A percentile compares a stretch with the other conserved stretches of the same genome.
These are phyloP conservation scores for Crataegus laevigata DNA, from an alignment of 306 rosid species.

Conservation along the genomic window DNA sequence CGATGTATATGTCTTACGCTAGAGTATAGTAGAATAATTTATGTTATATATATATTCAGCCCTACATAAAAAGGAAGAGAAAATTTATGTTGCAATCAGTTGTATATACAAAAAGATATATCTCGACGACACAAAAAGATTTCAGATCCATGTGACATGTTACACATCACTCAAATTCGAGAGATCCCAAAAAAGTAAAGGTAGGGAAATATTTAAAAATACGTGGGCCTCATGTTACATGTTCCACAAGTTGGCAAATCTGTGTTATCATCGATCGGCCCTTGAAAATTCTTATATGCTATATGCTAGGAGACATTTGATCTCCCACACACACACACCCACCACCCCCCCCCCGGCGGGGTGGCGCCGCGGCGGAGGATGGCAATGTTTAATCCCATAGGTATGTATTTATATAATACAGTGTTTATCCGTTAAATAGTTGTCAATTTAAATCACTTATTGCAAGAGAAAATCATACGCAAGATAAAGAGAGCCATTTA, in stretches of 20 bases:
- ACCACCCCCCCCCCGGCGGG: no score
- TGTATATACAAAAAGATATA: neutral
- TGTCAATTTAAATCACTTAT: no score
- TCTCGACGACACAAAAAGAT: neutral
- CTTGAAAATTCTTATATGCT: neutral
- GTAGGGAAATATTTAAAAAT: slow-evolving; percentile 5
- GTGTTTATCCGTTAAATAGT: no score
- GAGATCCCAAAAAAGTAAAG: slow-evolving; percentile 13
- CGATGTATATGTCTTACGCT: neutral
- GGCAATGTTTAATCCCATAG: slow-evolving; percentile 8
- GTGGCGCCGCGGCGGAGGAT: no score
- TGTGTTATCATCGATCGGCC: slow-evolving; percentile 14
- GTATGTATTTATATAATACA: neutral
- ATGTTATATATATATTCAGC: no score
- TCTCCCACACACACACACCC: no score
- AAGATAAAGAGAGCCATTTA: slow-evolving; percentile 8
- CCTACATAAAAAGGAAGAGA: no score
- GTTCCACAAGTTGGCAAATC: slow-evolving; percentile 34
- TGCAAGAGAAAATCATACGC: no score
- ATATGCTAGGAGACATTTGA: neutral
- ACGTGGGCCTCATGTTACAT: slow-evolving; percentile 5
- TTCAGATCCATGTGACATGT: neutral
- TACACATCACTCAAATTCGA: slow-evolving; percentile 17
- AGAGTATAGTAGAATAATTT: no score
- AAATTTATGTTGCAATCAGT: neutral